Evolutionary conservation across 768 basidiomycete genomes (phyloP), one percentile per base, ranked within the genome.

Genomic region (Mycena kentingensis): DNA sequence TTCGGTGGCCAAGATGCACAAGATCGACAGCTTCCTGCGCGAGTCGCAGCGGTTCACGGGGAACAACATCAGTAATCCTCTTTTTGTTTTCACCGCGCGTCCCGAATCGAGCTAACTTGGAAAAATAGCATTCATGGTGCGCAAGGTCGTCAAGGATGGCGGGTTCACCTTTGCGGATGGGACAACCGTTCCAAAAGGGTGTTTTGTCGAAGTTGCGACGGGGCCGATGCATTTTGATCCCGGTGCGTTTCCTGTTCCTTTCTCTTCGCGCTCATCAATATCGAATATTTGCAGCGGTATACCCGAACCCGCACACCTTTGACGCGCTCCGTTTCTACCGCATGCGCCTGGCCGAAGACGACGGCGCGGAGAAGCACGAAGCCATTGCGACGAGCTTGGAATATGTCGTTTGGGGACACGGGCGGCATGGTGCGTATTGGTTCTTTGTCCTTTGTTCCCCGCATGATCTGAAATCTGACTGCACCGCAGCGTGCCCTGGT

Each of bases 311-410:
- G 0, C 59, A 66, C 25, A 62, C 65, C 2, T 77, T 84, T 49
- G 67, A 77, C 34, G 75, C 73, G 0, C 80, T 80, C 65, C 74
- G 81, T 5, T 83, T 80, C 59, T 62, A 67, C 0, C 65, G 75
- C 11, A 65, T 72, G 63, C 62, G 69, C 26, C 66, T 74, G 16
- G 59, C 56, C 5, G 67, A 69, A 2, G 70, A 65, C 2, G 73
- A 75, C 19, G 57, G 44, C 18, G 19, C 42, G 19, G 48, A 54
- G 6, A 71, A 68, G 44, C 65, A 77, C 38, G 74, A 73, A 36
- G 63, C 71, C 19, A 67, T 70, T 12, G 63, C 72, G 27, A 46
- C 64, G 34, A 27, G 63, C 57, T 48, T 58, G 8, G 64, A 69
- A 5, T 77, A 64, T 50, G 41, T 77, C 22, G 49, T 65, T 1